These are phyloP conservation scores for Alternaria arborescens DNA, from an alignment of 2,329 filamentous ascomycete species.

Conservation along the genomic window DNA sequence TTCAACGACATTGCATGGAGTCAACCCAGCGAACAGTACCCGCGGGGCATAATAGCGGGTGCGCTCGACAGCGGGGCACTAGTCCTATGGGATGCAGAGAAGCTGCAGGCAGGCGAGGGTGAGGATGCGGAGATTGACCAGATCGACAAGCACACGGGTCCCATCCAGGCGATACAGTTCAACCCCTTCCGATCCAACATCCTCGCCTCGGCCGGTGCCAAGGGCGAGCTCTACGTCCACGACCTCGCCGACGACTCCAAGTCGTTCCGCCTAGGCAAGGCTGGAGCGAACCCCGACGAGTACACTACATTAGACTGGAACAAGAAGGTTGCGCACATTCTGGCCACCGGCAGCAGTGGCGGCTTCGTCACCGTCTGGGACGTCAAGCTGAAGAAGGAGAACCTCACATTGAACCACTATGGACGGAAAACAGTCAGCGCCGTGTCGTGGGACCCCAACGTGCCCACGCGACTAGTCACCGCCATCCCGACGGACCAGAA, in stretches of 20 bases:
- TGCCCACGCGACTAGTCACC: slow-evolving; percentile 89
- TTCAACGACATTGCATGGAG: slow-evolving; percentile 99
- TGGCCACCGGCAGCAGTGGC: slow-evolving; percentile 90
- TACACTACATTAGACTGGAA: slow-evolving; percentile 99
- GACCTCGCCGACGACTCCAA: slow-evolving; percentile 89
- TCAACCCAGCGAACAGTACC: slow-evolving; percentile 77
- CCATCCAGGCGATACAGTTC: slow-evolving; percentile 95
- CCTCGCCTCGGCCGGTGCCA: slow-evolving; percentile 88
- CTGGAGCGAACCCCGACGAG: slow-evolving; percentile 89
- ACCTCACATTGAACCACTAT: slow-evolving; percentile 86
- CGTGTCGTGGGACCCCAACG: slow-evolving; percentile 96
- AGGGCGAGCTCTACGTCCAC: slow-evolving; percentile 96
- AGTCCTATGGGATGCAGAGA: slow-evolving; percentile 90
- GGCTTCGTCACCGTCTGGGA: slow-evolving; percentile 99
- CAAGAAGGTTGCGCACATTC: slow-evolving; percentile 94
- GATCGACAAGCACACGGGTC: slow-evolving; percentile 87
- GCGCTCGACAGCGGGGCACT: slow-evolving; percentile 94
- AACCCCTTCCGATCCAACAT: slow-evolving; percentile 92
- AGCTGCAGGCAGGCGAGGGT: slow-evolving; percentile 62
- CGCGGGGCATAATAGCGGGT: slow-evolving; percentile 90
- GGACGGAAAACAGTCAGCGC: slow-evolving; percentile 94
- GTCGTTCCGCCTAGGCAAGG: slow-evolving; percentile 87
- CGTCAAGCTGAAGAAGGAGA: slow-evolving; percentile 96
- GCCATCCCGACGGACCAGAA: slow-evolving; percentile 88
- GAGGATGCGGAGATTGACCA: slow-evolving; percentile 88